These are phyloP conservation scores for Ceratocystis harringtonii DNA, from an alignment of 2,329 filamentous ascomycete genomes.

Conservation along the genomic window DNA sequence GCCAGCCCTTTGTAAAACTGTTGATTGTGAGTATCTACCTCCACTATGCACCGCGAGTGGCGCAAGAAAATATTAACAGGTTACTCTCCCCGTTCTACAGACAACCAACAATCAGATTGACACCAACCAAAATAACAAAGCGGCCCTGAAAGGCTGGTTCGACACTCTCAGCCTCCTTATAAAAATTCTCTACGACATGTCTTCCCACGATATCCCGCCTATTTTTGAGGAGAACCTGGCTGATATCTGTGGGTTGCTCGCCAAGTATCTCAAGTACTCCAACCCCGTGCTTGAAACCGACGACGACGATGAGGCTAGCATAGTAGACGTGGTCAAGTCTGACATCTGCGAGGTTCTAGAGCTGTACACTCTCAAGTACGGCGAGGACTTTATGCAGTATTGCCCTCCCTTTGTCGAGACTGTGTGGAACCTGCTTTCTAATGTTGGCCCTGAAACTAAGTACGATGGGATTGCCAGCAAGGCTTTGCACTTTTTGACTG, in stretches of 20 bases:
- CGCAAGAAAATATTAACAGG: background rate
- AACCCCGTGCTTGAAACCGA: constrained; percentile 70
- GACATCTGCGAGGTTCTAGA: constrained; percentile 86
- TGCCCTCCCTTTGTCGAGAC: constrained; percentile 74
- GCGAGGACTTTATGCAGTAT: constrained; percentile 76
- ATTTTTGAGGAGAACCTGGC: constrained; percentile 81
- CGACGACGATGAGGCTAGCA: constrained; percentile 77
- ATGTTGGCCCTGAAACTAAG: constrained; percentile 72
- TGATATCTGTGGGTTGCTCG: constrained; percentile 61
- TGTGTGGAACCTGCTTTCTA: constrained; percentile 82
- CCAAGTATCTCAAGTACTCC: constrained; percentile 86
- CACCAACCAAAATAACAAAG: constrained; percentile 60
- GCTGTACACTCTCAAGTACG: constrained; percentile 85
- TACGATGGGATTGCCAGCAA: constrained; percentile 92
- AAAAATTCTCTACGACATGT: constrained; percentile 90
- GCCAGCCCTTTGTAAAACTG: constrained; percentile 65
- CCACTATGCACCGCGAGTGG: background rate
- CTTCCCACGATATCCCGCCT: constrained; percentile 90
- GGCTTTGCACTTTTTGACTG: constrained; percentile 84
- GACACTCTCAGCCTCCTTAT: constrained; percentile 75
- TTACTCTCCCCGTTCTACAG: constrained; percentile 23
- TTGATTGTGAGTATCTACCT: constrained; percentile 43
- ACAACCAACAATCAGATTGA: constrained; percentile 58
- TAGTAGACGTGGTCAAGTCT: constrained; percentile 74
- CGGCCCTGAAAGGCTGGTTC: constrained; percentile 60